Conservation (phyloP, 352 stramenopile genomes). For the Peronospora farinosa region DNA sequence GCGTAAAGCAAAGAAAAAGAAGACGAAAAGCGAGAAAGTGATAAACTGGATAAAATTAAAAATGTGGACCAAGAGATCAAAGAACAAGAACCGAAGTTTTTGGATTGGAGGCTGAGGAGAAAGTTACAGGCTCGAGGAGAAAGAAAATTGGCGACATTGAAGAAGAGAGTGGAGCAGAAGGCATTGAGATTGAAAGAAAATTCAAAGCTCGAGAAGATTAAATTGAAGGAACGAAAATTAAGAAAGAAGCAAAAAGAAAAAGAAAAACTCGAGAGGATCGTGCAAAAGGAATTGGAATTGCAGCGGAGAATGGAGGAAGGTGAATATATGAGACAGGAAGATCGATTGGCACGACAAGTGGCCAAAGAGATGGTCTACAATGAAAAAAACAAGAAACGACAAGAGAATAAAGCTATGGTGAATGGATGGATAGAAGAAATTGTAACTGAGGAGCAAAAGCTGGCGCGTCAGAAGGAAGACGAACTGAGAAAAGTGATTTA, state of each 20-base stretch:
- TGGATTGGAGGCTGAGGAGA: conserved; percentile 21
- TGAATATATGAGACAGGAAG: conserved; percentile 12
- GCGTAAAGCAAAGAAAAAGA: neutral
- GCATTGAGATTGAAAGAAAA: conserved; percentile 7
- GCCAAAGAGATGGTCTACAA: conserved; percentile 3
- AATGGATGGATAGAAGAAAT: neutral
- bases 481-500: conserved; percentile 3
- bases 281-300: conserved; percentile 9
- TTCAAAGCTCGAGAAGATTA: neutral
- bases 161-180: conserved; percentile 14
- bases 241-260: conserved; percentile 2
- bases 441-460: neutral
- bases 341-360: conserved; percentile 3
- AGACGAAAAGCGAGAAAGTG: neutral
- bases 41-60: neutral
- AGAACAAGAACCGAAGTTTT: conserved; percentile 2
- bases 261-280: neutral
- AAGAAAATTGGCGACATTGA: neutral
- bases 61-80: neutral
- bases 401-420: neutral
- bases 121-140: conserved; percentile 10
- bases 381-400: neutral
- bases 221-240: neutral
- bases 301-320: conserved; percentile 12
- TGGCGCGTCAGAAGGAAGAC: conserved; percentile 1